A percentile compares a stretch with the other conserved stretches of the same genome.
Evolutionary conservation across 139 green algal species (phyloP).

Genomic region (Tetradesmus obliquus): DNA sequence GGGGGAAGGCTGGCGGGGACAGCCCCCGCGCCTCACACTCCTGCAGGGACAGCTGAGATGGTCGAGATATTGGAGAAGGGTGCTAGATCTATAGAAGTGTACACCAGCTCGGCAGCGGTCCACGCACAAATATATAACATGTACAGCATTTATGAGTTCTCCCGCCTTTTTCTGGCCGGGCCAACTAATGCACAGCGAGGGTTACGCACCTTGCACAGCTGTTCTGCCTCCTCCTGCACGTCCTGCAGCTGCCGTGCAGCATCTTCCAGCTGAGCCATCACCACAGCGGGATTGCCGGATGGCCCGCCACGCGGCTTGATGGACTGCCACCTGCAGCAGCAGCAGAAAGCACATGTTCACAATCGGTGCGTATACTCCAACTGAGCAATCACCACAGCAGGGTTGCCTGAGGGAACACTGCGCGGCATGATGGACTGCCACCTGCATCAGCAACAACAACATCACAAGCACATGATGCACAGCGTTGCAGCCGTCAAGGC

Average conservation of each 20-base stretch:
- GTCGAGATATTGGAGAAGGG: too few species aligned
- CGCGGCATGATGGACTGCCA: constrained; percentile 78
- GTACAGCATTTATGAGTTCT: too few species aligned
- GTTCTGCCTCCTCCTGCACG: constrained; percentile 64
- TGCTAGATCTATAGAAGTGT: too few species aligned
- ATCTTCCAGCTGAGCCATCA: constrained; percentile 78
- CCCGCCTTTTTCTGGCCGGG: too few species aligned
- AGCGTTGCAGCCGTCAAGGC: background rate
- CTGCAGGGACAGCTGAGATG: too few species aligned
- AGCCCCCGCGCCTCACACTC: constrained; percentile 67
- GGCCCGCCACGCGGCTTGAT: constrained; percentile 77
- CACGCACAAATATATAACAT: too few species aligned
- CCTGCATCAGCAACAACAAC: constrained; percentile 13
- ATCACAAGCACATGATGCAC: background rate
- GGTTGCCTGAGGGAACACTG: constrained; percentile 68
- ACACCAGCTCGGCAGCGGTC: too few species aligned
- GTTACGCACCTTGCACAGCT: constrained; percentile 60
- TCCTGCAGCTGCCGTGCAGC: constrained; percentile 56
- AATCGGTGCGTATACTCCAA: constrained; percentile 64
- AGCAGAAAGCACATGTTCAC: background rate
- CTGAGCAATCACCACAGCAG: constrained; percentile 69
- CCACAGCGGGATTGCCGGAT: constrained; percentile 69
- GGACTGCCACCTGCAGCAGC: constrained; percentile 55
- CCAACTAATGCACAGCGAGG: too few species aligned
- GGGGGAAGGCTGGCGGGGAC: constrained; percentile 61